Percentiles rank a stretch among this genome's conserved stretches.
Conservation (phyloP, 306 rosid species). For the Castanopsis chinensis region DNA sequence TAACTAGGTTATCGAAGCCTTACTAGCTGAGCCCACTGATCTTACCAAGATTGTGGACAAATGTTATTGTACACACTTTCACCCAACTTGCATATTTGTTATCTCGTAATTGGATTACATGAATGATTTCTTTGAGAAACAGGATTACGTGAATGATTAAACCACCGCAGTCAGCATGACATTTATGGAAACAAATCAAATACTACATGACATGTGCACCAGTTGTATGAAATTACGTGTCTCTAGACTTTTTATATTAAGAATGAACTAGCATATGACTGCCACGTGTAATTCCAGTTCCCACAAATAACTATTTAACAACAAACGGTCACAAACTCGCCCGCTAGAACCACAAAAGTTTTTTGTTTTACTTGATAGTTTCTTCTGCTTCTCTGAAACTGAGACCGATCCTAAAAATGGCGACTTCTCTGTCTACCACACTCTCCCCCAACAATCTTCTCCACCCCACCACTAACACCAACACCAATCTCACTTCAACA, state of each 20-base stretch:
- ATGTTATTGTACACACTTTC: rapidly evolving
- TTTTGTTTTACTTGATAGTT: no score
- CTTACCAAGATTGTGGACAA: no score
- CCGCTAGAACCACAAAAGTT: no score
- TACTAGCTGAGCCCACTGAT: no score
- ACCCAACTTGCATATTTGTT: rapidly evolving
- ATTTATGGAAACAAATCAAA: no score
- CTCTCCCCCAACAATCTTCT: background rate
- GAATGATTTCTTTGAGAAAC: no score
- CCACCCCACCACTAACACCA: background rate
- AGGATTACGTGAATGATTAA: no score
- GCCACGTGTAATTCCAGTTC: slow-evolving; percentile 5
- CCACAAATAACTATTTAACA: background rate
- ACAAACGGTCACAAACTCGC: background rate
- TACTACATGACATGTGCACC: no score
- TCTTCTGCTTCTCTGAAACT: background rate
- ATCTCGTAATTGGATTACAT: rapidly evolving
- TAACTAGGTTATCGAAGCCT: no score
- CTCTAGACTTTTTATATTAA: no score
- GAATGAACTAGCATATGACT: background rate
- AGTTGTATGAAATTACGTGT: no score
- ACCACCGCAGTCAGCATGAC: no score
- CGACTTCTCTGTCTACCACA: slow-evolving; percentile 22
- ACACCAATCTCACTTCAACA: background rate
- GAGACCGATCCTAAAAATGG: slow-evolving; percentile 17